Percentiles rank a stretch among this genome's conserved stretches.
Evolutionary conservation across 306 rosid genomes (phyloP).

Genomic region (Argentina anserina): DNA sequence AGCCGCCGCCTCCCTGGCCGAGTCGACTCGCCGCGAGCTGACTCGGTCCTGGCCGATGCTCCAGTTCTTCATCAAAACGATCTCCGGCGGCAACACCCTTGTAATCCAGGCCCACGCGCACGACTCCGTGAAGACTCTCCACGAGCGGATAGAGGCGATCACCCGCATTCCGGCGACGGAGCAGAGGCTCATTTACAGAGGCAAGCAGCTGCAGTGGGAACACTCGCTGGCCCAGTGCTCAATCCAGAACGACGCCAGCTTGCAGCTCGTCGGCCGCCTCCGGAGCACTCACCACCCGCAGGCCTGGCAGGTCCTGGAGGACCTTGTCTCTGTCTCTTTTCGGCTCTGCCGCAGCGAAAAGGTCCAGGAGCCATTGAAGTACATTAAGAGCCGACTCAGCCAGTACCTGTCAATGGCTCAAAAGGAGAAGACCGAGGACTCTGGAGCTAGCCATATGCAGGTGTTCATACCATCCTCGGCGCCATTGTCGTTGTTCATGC

Average conservation of each 20-base stretch:
- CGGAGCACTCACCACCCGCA: conserved; percentile 46
- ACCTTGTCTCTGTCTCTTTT: conserved; percentile 32
- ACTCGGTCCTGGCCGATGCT: conserved; percentile 28
- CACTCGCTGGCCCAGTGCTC: conserved; percentile 52
- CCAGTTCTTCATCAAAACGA: conserved; percentile 64
- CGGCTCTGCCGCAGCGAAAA: conserved; percentile 52
- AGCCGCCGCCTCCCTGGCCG: conserved; percentile 8
- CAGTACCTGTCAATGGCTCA: conserved; percentile 28
- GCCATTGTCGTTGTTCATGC: conserved; percentile 47
- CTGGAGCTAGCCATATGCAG: conserved; percentile 49
- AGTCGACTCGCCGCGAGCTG: conserved; percentile 13
- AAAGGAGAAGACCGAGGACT: conserved; percentile 17
- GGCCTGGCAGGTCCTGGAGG: conserved; percentile 42
- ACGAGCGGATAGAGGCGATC: conserved; percentile 26
- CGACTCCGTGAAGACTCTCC: conserved; percentile 56
- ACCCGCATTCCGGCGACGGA: conserved; percentile 47
- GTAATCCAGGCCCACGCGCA: conserved; percentile 49
- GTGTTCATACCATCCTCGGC: conserved; percentile 48
- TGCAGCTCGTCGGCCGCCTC: conserved; percentile 61
- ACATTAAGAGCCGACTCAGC: conserved; percentile 32
- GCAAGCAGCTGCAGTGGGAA: conserved; percentile 59
- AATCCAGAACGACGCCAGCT: conserved; percentile 53
- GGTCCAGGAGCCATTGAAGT: conserved; percentile 22
- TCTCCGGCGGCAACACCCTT: conserved; percentile 39
- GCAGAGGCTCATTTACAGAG: conserved; percentile 55